Base-by-base conservation (phyloP, 2,329 filamentous ascomycete genomes). In the Sporothrix protearum region DNA sequence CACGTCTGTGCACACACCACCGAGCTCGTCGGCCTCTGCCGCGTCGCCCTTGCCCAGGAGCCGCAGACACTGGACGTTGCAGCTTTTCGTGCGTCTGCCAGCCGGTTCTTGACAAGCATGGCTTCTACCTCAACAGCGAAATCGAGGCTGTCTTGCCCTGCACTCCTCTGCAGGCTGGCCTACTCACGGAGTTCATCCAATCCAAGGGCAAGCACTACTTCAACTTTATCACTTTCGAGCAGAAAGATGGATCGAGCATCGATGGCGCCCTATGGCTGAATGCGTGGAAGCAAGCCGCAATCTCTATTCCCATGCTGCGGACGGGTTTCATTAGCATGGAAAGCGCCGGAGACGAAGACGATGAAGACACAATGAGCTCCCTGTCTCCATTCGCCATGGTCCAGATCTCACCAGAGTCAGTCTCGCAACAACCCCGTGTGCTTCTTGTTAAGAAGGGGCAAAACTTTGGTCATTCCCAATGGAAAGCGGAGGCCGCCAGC, bases 101-200 rank as follows among this genome's bases (percentile, higher is more conserved):
- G 2, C 39, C 67, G 0, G 75, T 82, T 3, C 67, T 85, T 0
- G 68, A 71, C 10, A 64, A 63, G 9, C 70, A 71, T 0, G 72
- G 73, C 0, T 42, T 77, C 7, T 7, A 47, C 0, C 3, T 57
- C 0, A 66, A 71, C 28, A 36, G 14, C 10, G 14, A 80, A 0
- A 75, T 93, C 0, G 85, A 91, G 74, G 81, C 84, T 0, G 77
- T 96, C 3, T 83, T 91, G 0, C 94, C 94, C 0, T 97, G 93
- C 78, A 97, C 94, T 0, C 85, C 91, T 0, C 83, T 94, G 0
- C 94, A 97, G 76, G 86, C 87, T 66, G 93, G 92, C 0, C 94
- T 97, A 86, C 78, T 97, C 67, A 89, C 89, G 0, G 88, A 92
- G 22, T 96, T 91, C 74, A 77, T 91, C 22, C 85, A 88, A 69